These are phyloP conservation scores for Amoebophrya sp. DNA, from an alignment of 169 alveolate species.

Conservation along the genomic window DNA sequence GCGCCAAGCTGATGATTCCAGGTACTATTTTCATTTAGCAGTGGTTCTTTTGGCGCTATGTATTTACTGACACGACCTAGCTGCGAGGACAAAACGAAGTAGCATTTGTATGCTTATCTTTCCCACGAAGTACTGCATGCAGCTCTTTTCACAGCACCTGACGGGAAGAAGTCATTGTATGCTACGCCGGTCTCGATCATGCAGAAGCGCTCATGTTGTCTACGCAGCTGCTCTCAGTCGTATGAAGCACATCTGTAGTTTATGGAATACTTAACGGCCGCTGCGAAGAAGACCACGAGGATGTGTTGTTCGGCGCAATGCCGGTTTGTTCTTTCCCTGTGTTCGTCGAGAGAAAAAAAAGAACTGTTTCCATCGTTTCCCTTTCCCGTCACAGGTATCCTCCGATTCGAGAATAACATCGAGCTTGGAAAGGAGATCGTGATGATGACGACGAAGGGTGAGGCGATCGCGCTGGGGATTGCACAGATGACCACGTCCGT, in stretches of 20 bases:
- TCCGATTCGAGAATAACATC: slow-evolving; percentile 93
- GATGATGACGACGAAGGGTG: slow-evolving; percentile 99
- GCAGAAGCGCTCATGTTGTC: no score
- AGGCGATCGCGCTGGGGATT: slow-evolving; percentile 92
- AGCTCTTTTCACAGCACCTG: no score
- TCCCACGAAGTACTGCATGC: background rate
- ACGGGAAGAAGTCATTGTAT: no score
- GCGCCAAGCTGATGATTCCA: slow-evolving; percentile 99
- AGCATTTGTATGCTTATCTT: slow-evolving; percentile 46
- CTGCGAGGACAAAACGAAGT: no score
- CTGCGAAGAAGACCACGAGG: background rate
- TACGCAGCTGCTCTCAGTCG: no score
- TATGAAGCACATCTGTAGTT: no score
- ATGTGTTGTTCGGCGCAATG: background rate
- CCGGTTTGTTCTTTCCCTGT: background rate
- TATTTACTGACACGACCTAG: no score
- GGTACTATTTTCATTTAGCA: no score
- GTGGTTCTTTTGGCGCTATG: no score
- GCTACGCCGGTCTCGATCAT: no score
- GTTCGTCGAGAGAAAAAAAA: no score
- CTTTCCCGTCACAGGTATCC: slow-evolving; percentile 59
- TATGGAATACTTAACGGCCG: background rate
- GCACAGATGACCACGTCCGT: slow-evolving; percentile 99
- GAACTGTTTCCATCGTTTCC: background rate
- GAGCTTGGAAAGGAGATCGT: slow-evolving; percentile 94